Conservation (phyloP, 1,139 yeast species). For the Suzukiozyma palmioleophila region DNA sequence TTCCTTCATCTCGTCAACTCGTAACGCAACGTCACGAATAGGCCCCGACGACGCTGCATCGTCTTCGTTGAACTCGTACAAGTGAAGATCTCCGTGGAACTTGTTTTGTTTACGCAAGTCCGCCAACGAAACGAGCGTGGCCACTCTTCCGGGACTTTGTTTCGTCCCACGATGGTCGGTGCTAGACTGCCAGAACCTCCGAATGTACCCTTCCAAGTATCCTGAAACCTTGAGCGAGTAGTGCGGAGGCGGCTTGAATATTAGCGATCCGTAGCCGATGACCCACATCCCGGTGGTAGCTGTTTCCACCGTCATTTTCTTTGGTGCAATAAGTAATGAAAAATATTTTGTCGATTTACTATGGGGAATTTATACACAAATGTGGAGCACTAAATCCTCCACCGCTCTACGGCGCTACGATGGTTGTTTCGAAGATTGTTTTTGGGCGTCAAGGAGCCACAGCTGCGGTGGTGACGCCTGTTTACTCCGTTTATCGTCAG, state of each 20-base stretch:
- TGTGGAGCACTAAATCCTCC: too few species aligned
- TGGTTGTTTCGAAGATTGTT: too few species aligned
- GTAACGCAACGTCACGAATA: conserved; percentile 9
- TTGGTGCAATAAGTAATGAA: background rate
- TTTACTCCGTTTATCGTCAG: too few species aligned
- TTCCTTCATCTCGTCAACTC: conserved; percentile 21
- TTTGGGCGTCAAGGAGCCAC: too few species aligned
- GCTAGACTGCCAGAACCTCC: conserved; percentile 91
- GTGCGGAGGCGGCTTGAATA: conserved; percentile 88
- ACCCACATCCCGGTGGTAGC: conserved; percentile 58
- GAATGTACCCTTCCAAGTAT: conserved; percentile 64
- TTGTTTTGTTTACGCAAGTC: conserved; percentile 41
- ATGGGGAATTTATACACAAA: too few species aligned
- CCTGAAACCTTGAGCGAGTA: conserved; percentile 63
- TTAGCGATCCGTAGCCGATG: conserved; percentile 86
- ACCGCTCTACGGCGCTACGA: too few species aligned
- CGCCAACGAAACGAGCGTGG: conserved; percentile 60
- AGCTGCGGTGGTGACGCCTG: too few species aligned
- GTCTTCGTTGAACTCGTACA: conserved; percentile 28
- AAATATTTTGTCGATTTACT: too few species aligned
- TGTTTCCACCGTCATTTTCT: conserved; percentile 3
- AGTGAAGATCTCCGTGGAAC: conserved; percentile 44
- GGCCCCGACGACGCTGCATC: background rate
- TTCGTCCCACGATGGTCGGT: conserved; percentile 91
- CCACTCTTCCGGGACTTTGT: conserved; percentile 81